Base-by-base conservation (phyloP, 306 rosid species). In the Canavalia ensiformis region DNA sequence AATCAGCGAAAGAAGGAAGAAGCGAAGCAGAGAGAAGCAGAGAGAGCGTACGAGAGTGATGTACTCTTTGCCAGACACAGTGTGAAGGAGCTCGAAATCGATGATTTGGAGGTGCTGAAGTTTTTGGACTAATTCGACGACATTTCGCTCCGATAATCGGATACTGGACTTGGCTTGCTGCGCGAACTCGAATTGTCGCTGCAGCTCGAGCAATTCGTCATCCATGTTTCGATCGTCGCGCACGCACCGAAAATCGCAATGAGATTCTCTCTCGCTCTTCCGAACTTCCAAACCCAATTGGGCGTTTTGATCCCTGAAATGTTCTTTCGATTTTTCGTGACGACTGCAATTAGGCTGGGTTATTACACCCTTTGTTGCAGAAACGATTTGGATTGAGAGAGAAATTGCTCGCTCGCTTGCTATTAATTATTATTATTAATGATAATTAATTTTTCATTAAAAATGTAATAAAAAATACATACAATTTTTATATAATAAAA, bases 31-130 rank as follows among this genome's bases (percentile, higher is more conserved):
- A 18, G 25, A 18, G 25, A 18, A 74, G 65, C 10, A 81, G 37
- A 75, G 41, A 72, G 70, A 76, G 57, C 69, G 63, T 85, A 95
- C 97, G 7, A 96, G 97, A 87, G 99, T 96, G 87, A 96, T 96
- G 86, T 93, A 96, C 68, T 95, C 99, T 89, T 91, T 91, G 91
- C 98, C 99, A 81, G 99, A 87, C 71, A 89, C 94, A 37, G 99
- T 93, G 88, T 93, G 94, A 57, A 93, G 98, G 51, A 95, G 99
- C 35, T 95, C 94, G 90, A 93, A 95, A 89, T 95, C 98, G 83
- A 95, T 91, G 84, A 95, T 91, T 58, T 83, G 90, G 68, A 96
- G 99, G 83, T 96, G 92, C 63, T 92, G 99, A 67, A 96, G 92
- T 84, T 93, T 96, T 41, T 93, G 97, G 79, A 96, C 89, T 81